Percentiles rank a stretch among this genome's conserved stretches.
Evolutionary conservation across 2,329 filamentous ascomycete genomes (phyloP).

Genomic region (Exophiala phaeomuriformis): DNA sequence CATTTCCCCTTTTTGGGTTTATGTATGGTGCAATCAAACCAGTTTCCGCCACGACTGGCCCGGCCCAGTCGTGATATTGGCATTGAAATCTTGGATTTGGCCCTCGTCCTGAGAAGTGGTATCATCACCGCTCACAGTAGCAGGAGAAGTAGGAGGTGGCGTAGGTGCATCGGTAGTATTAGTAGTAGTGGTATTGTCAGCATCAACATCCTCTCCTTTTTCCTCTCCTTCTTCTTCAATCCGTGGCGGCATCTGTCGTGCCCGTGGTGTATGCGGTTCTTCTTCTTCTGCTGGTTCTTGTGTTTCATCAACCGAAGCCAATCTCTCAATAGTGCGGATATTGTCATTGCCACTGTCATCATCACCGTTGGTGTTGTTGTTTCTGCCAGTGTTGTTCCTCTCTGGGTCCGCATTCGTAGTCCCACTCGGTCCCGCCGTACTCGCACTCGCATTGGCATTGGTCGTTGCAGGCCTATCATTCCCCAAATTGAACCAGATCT

Average conservation of each 20-base stretch:
- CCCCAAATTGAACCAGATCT: constrained; percentile 21
- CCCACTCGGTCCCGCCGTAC: not conserved
- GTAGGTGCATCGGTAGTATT: not conserved
- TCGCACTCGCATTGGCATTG: not conserved
- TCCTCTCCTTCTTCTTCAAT: not conserved
- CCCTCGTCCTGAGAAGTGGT: not conserved
- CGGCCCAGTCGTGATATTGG: not conserved
- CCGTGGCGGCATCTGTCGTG: not conserved
- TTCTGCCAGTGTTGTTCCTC: not conserved
- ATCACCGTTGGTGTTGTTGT: not conserved
- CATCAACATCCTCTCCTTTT: not conserved
- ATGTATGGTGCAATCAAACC: not conserved
- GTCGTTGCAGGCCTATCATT: not conserved
- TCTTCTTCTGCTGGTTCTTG: too few relatives aligned
- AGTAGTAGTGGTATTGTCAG: not conserved
- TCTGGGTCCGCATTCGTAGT: not conserved
- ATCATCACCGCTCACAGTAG: not conserved
- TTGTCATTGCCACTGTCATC: not conserved
- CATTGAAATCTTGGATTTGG: not conserved
- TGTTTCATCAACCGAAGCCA: too few relatives aligned
- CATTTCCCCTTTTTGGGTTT: not conserved
- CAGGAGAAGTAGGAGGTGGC: not conserved
- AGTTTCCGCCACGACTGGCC: constrained; percentile 11
- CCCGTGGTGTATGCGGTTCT: not conserved
- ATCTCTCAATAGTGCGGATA: too few relatives aligned